Percentiles rank a stretch among this genome's conserved stretches.
phyloP scores from a whole-genome alignment of 345 rosid species.

The Abelmoschus esculentus region DNA sequence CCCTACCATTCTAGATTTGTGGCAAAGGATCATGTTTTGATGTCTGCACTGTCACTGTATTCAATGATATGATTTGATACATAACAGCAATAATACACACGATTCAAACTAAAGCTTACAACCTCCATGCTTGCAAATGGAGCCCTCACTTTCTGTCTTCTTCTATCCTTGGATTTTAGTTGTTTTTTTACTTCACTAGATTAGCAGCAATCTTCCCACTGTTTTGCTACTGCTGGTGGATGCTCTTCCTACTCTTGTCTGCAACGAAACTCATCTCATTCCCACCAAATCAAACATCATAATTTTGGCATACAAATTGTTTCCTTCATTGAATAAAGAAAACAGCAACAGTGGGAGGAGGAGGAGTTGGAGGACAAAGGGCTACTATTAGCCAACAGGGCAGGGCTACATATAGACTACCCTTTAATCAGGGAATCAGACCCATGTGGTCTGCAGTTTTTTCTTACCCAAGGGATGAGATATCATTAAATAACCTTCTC shows the following conservation, averaged over 20 bases:
- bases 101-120: too few relatives aligned
- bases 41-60: not conserved
- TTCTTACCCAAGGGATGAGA: too few relatives aligned
- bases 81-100: too few relatives aligned
- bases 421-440: not conserved
- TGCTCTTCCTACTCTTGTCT: not conserved
- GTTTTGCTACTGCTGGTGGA: not conserved
- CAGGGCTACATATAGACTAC: not conserved
- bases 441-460: slow-evolving; percentile 8
- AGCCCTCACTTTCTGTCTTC: not conserved
- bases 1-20: not conserved
- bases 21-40: not conserved
- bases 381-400: slow-evolving; percentile 1
- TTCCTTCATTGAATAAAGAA: not conserved
- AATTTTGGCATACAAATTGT: not conserved
- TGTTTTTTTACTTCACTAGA: not conserved
- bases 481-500: slow-evolving; percentile 3
- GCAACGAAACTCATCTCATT: not conserved
- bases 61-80: too few relatives aligned
- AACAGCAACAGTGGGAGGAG: not conserved
- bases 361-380: not conserved
- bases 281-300: not conserved
- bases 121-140: not conserved
- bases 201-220: not conserved
- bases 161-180: not conserved